Percentiles rank a stretch among this genome's conserved stretches.
Evolutionary conservation across 2,329 filamentous ascomycete genomes (phyloP).

Genomic region (Colletotrichum eremochloae): DNA sequence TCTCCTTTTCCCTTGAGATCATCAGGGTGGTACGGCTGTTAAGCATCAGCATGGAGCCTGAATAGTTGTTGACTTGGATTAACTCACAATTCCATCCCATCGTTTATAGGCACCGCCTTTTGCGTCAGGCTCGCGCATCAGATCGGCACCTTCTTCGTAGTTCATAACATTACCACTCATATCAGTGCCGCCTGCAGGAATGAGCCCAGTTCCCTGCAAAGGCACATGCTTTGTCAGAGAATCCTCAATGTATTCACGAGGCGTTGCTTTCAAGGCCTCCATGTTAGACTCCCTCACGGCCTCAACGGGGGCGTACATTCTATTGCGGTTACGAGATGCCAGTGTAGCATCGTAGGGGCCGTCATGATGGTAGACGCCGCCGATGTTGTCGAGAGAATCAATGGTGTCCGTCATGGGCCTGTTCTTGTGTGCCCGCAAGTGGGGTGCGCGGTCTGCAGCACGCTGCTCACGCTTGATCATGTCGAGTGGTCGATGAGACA

Average conservation of each 20-base stretch:
- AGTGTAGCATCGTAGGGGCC: constrained; percentile 91
- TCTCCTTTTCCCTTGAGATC: constrained; percentile 89
- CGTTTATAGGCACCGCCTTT: constrained; percentile 82
- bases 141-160: constrained; percentile 88
- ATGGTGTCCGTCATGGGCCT: constrained; percentile 82
- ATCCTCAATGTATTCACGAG: constrained; percentile 81
- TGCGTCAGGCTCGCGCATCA: constrained; percentile 81
- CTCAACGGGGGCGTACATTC: constrained; percentile 77
- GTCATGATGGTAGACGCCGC: constrained; percentile 84
- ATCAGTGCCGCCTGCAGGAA: constrained; percentile 81
- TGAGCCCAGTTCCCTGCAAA: constrained; percentile 81
- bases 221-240: constrained; percentile 80
- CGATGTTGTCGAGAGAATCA: constrained; percentile 80
- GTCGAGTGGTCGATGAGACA: constrained; percentile 75
- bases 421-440: constrained; percentile 75
- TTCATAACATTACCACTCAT: constrained; percentile 77
- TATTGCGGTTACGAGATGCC: constrained; percentile 77
- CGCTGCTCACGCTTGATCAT: constrained; percentile 73
- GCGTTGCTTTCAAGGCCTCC: constrained; percentile 85
- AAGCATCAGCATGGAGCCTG: constrained; percentile 17
- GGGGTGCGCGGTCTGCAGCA: constrained; percentile 74
- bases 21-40: constrained; percentile 76
- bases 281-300: constrained; percentile 80
- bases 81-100: constrained; percentile 78
- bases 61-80: neutral